Percentiles rank a stretch among this genome's conserved stretches.
These are phyloP conservation scores for Kregervanrija pseudodelftensis DNA, from an alignment of 805 yeast genomes.

Conservation along the genomic window DNA sequence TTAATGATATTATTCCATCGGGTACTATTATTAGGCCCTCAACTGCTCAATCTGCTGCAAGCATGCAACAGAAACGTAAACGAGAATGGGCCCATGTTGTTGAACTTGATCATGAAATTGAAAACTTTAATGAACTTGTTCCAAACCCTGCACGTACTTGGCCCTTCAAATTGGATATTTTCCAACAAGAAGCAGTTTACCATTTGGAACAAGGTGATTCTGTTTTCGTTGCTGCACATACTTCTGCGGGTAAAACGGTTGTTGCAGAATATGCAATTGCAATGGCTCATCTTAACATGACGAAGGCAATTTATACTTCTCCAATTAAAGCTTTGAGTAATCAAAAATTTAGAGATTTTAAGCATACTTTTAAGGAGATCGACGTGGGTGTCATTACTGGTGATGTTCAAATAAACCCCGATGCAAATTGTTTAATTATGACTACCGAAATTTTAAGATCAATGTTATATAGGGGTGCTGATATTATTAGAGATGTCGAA, in stretches of 20 bases:
- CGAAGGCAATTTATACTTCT: conserved; percentile 92
- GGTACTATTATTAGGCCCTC: conserved; percentile 22
- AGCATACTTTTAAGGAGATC: conserved; percentile 80
- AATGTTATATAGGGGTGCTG: conserved; percentile 96
- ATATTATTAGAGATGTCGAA: conserved; percentile 96
- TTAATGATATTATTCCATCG: conserved; percentile 23
- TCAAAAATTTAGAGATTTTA: conserved; percentile 88
- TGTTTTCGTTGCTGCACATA: conserved; percentile 97
- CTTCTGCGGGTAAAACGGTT: conserved; percentile 97
- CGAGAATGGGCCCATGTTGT: conserved; percentile 94
- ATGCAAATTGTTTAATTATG: conserved; percentile 97
- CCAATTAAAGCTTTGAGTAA: conserved; percentile 94
- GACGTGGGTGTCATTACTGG: conserved; percentile 99
- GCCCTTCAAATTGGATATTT: conserved; percentile 92
- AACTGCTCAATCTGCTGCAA: conserved; percentile 3
- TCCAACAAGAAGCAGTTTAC: conserved; percentile 95
- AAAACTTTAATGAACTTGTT: conserved; percentile 78
- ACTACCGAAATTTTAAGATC: conserved; percentile 96
- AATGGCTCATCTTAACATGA: conserved; percentile 92
- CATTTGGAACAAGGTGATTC: conserved; percentile 97
- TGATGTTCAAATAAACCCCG: conserved; percentile 97
- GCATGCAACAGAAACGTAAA: conserved; percentile 11
- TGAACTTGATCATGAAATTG: conserved; percentile 74
- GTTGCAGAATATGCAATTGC: conserved; percentile 98
- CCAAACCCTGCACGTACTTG: conserved; percentile 91